Conservation (phyloP, 305 asterid genomes). For the Euphrasia arctica region DNA sequence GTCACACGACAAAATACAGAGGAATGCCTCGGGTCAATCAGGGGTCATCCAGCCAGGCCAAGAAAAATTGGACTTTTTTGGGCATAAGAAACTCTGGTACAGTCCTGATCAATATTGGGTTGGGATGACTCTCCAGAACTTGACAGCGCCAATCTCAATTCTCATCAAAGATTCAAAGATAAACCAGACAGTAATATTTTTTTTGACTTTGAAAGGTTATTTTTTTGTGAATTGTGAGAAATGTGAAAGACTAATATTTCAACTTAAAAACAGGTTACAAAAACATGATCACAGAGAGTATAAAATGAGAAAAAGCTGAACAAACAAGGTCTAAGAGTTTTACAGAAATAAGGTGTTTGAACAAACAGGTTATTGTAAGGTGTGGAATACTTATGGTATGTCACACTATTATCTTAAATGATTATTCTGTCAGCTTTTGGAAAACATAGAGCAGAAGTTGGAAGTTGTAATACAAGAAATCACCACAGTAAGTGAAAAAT, state of each 20-base stretch:
- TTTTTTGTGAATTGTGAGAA: background rate
- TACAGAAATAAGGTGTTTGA: background rate
- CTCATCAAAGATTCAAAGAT: too few species aligned
- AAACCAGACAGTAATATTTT: too few species aligned
- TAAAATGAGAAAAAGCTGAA: background rate
- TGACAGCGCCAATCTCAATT: too few species aligned
- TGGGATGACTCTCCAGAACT: too few species aligned
- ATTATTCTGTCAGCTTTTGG: conserved; percentile 2
- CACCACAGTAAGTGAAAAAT: background rate
- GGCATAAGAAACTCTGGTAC: too few species aligned
- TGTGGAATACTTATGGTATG: background rate
- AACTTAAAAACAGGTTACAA: background rate
- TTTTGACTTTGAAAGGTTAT: background rate
- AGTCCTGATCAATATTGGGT: too few species aligned
- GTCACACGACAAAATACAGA: too few species aligned
- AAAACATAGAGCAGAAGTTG: background rate
- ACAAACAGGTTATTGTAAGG: background rate
- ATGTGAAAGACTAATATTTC: background rate
- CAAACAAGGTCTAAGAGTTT: background rate
- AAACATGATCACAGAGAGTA: background rate
- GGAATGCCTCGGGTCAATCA: too few species aligned
- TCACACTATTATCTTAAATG: background rate
- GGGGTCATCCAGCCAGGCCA: too few species aligned
- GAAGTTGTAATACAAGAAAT: background rate
- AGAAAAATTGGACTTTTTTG: too few species aligned